These are phyloP conservation scores for Sclerotinia minor DNA, from an alignment of 2,329 filamentous ascomycete species.

Conservation along the genomic window DNA sequence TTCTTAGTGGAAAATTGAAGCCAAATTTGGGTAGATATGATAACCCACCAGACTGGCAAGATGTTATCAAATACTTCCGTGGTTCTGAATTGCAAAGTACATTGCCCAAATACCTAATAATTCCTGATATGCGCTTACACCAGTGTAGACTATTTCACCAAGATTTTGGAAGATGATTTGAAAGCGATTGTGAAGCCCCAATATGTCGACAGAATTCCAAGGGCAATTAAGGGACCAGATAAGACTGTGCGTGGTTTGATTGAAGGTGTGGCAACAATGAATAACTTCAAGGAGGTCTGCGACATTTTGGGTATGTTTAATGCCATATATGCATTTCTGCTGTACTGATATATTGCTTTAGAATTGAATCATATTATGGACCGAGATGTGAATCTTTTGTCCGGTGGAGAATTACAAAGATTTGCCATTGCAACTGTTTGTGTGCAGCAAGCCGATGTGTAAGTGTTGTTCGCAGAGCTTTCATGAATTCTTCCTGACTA, in stretches of 20 bases:
- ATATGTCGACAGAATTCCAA: constrained; percentile 95
- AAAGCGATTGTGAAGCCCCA: constrained; percentile 99
- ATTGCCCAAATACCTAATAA: constrained; percentile 40
- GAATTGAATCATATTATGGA: constrained; percentile 89
- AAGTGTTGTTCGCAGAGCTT: constrained; percentile 40
- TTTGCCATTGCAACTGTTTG: constrained; percentile 96
- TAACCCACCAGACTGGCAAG: constrained; percentile 98
- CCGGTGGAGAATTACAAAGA: constrained; percentile 96
- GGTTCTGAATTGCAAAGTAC: constrained; percentile 95
- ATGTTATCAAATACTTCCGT: constrained; percentile 97
- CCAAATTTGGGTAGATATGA: constrained; percentile 94
- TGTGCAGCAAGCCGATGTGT: constrained; percentile 92
- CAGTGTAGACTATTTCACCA: constrained; percentile 88
- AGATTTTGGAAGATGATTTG: constrained; percentile 92
- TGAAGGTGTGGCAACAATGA: constrained; percentile 71
- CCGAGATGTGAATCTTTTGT: constrained; percentile 85
- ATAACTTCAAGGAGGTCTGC: constrained; percentile 78
- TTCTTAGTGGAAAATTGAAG: constrained; percentile 97
- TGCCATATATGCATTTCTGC: not conserved
- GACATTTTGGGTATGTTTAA: constrained; percentile 65
- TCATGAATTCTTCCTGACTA: constrained; percentile 7
- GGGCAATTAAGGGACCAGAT: constrained; percentile 78
- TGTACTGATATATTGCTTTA: constrained; percentile 38
- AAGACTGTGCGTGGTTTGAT: constrained; percentile 80
- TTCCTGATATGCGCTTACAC: constrained; percentile 29